Evolutionary conservation across 176 grass and related monocot species (phyloP).

Genomic region (Melocanna baccifera): DNA sequence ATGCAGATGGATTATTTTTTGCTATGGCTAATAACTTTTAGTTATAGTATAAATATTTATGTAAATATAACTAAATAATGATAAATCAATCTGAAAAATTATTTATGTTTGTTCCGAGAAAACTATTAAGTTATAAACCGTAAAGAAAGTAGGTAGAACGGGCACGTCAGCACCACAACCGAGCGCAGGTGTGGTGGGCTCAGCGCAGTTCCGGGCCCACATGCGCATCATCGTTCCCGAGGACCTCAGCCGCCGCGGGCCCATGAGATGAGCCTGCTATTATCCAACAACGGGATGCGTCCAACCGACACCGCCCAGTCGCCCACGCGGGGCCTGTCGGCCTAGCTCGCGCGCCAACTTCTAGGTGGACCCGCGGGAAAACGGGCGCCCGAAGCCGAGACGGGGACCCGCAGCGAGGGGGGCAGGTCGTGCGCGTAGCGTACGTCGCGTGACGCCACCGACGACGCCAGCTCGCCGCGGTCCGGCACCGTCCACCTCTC

Average conservation of each 20-base stretch:
- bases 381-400: not conserved
- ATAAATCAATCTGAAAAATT: too few species aligned
- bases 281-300: constrained; percentile 7
- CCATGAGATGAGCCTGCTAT: too few species aligned
- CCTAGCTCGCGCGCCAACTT: not conserved
- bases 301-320: constrained; percentile 34
- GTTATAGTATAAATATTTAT: too few species aligned
- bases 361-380: not conserved
- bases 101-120: too few species aligned
- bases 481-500: not conserved
- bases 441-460: constrained; percentile 23
- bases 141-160: too few species aligned
- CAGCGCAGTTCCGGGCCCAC: not conserved
- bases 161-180: too few species aligned
- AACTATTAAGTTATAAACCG: too few species aligned
- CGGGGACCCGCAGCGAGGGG: not conserved
- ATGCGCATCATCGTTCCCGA: not conserved
- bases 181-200: not conserved
- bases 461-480: constrained; percentile 34
- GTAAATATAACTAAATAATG: too few species aligned
- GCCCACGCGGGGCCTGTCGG: not conserved
- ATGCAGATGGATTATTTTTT: too few species aligned
- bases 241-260: constrained; percentile 18
- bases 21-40: too few species aligned
- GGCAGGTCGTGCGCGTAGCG: not conserved